A percentile compares a stretch with the other conserved stretches of the same genome.
phyloP scores from a whole-genome alignment of 2,329 filamentous ascomycete genomes.

The Celoporthe dispersa region DNA sequence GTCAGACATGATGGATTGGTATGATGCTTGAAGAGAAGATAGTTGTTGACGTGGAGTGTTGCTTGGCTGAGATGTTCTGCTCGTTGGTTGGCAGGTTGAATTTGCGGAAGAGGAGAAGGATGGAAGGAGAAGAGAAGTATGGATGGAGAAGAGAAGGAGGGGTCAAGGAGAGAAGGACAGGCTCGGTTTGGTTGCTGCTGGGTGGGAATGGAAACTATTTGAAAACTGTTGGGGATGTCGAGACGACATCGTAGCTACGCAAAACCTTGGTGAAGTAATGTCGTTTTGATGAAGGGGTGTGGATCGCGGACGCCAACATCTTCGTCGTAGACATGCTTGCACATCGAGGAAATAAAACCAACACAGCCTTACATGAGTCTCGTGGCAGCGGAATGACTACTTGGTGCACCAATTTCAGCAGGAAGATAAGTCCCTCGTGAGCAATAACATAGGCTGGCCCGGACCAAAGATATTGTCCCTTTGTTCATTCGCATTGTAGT shows the following conservation, averaged over 20 bases:
- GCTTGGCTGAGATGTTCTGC: neutral
- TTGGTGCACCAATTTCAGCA: neutral
- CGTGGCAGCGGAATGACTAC: too few relatives aligned
- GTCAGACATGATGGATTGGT: conserved; percentile 1
- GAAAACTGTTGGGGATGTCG: neutral
- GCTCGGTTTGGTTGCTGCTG: neutral
- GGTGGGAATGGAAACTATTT: neutral
- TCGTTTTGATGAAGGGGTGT: neutral
- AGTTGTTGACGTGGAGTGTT: neutral
- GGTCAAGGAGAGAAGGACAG: neutral
- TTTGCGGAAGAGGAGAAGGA: neutral
- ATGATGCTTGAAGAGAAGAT: neutral
- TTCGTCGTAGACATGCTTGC: neutral
- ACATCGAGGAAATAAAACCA: neutral
- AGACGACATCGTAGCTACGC: neutral
- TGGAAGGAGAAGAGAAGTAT: neutral
- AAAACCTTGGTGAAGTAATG: neutral
- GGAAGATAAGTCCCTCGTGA: neutral
- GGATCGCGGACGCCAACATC: neutral
- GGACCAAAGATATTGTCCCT: neutral
- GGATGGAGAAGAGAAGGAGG: neutral
- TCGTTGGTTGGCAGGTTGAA: neutral
- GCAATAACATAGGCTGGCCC: neutral
- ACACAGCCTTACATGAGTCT: neutral
- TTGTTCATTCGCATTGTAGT: neutral